phyloP scores from a whole-genome alignment of 1,284 basidiomycete genomes.

The Coniophora puteana region DNA sequence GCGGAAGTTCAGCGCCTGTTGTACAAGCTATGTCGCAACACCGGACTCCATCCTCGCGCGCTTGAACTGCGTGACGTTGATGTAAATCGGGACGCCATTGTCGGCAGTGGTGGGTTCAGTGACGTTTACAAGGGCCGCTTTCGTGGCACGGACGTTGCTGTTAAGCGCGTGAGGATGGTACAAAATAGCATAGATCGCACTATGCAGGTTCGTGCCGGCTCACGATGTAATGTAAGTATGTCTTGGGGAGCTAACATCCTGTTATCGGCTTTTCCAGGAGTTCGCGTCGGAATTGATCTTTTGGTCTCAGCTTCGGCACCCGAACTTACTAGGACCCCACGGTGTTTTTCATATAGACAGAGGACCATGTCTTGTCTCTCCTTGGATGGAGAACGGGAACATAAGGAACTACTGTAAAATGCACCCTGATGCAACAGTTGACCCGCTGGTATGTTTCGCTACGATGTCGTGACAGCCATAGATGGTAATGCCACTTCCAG shows the following conservation, averaged over 20 bases:
- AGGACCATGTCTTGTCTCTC: not conserved
- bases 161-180: not conserved
- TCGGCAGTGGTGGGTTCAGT: not conserved
- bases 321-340: not conserved
- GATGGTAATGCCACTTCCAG: conserved; percentile 14
- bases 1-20: too few relatives aligned
- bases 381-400: conserved; percentile 22
- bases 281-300: not conserved
- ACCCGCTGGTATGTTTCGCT: not conserved
- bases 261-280: not conserved
- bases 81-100: not conserved
- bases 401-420: conserved; percentile 28
- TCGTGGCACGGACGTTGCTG: not conserved
- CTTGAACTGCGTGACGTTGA: not conserved
- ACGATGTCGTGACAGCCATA: not conserved
- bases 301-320: not conserved
- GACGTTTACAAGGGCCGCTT: not conserved
- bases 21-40: too few relatives aligned
- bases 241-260: not conserved
- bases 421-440: conserved; percentile 12
- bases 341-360: not conserved
- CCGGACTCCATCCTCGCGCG: not conserved
- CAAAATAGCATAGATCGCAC: not conserved
- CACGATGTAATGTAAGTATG: too few relatives aligned
- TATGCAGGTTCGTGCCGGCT: not conserved